Evolutionary conservation across 2,329 filamentous ascomycete species (phyloP).

Genomic region (Madurella mycetomatis): DNA sequence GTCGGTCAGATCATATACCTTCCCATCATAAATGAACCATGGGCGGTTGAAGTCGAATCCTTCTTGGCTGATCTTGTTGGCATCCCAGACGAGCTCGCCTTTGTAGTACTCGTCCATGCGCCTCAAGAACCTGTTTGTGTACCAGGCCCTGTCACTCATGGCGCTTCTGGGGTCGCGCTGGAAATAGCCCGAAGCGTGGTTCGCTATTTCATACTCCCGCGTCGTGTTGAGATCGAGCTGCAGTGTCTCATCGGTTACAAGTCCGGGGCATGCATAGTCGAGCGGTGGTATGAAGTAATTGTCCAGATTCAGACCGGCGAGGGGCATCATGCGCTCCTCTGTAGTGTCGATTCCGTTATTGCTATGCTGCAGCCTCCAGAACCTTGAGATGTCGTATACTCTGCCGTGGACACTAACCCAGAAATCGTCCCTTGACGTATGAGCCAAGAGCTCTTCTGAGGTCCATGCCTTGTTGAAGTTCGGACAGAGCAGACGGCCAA

Average conservation of each 20-base stretch:
- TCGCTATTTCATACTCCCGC: slow-evolving; percentile 41
- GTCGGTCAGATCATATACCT: slow-evolving; percentile 84
- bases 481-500: slow-evolving; percentile 82
- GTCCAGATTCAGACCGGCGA: slow-evolving; percentile 75
- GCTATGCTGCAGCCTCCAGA: slow-evolving; percentile 81
- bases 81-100: slow-evolving; percentile 73
- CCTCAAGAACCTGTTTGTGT: slow-evolving; percentile 66
- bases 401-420: slow-evolving; percentile 83
- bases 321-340: slow-evolving; percentile 64
- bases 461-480: slow-evolving; percentile 90
- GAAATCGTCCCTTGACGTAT: slow-evolving; percentile 70
- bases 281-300: slow-evolving; percentile 83
- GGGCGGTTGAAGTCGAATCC: slow-evolving; percentile 63
- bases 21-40: slow-evolving; percentile 75
- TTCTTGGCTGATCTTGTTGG: slow-evolving; percentile 54
- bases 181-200: slow-evolving; percentile 66
- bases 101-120: slow-evolving; percentile 83
- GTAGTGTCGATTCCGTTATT: slow-evolving; percentile 61
- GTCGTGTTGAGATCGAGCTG: slow-evolving; percentile 37
- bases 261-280: slow-evolving; percentile 64
- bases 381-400: slow-evolving; percentile 89
- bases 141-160: slow-evolving; percentile 69
- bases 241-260: slow-evolving; percentile 58
- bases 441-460: slow-evolving; percentile 60
- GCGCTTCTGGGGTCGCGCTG: slow-evolving; percentile 53